Conservation (phyloP, 257 asterid species). For the Nicotiana paniculata region DNA sequence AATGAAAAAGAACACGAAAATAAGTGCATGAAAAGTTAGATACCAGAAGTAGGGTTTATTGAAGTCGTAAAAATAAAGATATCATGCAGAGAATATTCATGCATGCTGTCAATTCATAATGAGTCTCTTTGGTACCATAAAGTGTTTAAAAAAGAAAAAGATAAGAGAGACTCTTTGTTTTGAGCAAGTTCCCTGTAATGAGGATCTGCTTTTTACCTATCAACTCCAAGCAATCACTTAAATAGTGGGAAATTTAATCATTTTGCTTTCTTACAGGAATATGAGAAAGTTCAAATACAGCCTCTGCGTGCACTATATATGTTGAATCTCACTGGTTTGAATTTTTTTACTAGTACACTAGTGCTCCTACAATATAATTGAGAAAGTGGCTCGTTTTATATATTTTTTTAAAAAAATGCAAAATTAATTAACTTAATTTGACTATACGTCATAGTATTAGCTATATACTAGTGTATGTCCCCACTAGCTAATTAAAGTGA, state of each 20-base stretch:
- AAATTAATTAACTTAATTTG: background rate
- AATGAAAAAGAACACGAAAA: background rate
- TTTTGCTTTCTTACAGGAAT: slow-evolving; percentile 26
- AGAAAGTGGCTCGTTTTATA: background rate
- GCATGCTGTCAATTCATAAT: background rate
- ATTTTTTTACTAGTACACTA: background rate
- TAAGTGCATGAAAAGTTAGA: background rate
- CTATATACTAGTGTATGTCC: background rate
- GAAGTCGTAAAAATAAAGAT: background rate
- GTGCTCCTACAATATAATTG: background rate
- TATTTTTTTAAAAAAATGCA: background rate
- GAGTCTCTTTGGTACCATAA: background rate
- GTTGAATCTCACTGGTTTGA: background rate
- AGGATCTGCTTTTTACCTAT: slow-evolving; percentile 1
- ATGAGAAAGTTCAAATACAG: slow-evolving; percentile 27
- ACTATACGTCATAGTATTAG: background rate
- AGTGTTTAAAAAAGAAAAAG: background rate
- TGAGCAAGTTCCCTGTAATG: background rate
- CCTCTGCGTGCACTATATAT: background rate
- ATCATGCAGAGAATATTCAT: background rate
- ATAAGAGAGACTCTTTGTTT: background rate
- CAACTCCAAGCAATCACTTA: slow-evolving; percentile 8
- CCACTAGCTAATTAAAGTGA: background rate
- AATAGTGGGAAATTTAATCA: slow-evolving; percentile 17
- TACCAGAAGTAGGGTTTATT: background rate